phyloP scores from a whole-genome alignment of 305 asterid genomes.

The Fraxinus latifolia region DNA sequence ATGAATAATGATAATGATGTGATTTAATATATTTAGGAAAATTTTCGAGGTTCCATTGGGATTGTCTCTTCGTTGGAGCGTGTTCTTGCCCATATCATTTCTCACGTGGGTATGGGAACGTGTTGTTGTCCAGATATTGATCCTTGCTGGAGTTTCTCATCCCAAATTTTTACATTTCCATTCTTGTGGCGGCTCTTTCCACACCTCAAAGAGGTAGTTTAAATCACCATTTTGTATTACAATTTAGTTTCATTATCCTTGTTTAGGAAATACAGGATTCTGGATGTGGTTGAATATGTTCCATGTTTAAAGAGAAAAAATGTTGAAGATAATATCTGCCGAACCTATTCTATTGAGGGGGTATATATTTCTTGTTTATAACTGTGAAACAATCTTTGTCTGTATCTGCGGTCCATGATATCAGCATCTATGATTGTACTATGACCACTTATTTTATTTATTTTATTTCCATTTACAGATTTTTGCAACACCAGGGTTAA shows the following conservation, averaged over 20 bases:
- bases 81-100: constrained; percentile 50
- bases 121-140: constrained; percentile 69
- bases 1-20: constrained; percentile 21
- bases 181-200: constrained; percentile 85
- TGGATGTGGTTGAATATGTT: constrained; percentile 17
- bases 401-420: background rate
- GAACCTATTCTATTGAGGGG: constrained; percentile 2
- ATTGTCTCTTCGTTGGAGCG: constrained; percentile 61
- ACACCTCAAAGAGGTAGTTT: constrained; percentile 75
- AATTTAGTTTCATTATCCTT: constrained; percentile 9
- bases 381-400: constrained; percentile 10
- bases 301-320: constrained; percentile 1
- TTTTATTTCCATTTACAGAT: constrained; percentile 45
- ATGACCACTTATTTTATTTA: constrained; percentile 15
- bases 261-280: constrained; percentile 2
- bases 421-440: background rate
- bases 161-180: constrained; percentile 84
- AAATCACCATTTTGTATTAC: constrained; percentile 5
- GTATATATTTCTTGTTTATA: background rate
- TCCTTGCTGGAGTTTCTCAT: constrained; percentile 61
- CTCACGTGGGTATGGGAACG: constrained; percentile 68
- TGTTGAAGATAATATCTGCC: constrained; percentile 4
- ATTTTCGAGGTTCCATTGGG: constrained; percentile 43
- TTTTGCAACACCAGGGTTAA: constrained; percentile 62
- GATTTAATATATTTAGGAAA: constrained; percentile 50